Evolutionary conservation across 345 rosid species (phyloP).

Genomic region (Brassica napus): DNA sequence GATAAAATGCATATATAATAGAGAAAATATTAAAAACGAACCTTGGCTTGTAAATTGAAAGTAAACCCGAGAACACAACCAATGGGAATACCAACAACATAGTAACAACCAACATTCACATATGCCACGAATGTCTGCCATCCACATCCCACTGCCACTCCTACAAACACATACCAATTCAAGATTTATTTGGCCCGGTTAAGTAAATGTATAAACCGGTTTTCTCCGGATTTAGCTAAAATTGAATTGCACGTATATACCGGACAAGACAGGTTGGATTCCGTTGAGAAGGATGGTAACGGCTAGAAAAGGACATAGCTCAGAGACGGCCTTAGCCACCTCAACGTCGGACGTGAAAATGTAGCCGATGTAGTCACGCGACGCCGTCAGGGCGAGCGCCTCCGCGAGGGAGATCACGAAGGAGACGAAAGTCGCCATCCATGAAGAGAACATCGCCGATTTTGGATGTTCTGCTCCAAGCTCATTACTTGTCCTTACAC

Average conservation of each 20-base stretch:
- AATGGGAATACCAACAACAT: constrained; percentile 55
- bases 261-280: constrained; percentile 63
- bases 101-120: constrained; percentile 62
- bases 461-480: constrained; percentile 70
- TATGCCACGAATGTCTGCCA: constrained; percentile 73
- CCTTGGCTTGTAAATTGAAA: constrained; percentile 52
- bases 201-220: not conserved
- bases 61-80: constrained; percentile 62
- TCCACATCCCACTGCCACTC: constrained; percentile 80
- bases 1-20: not conserved
- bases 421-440: constrained; percentile 46
- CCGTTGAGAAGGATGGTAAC: constrained; percentile 62
- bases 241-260: constrained; percentile 26
- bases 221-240: not conserved
- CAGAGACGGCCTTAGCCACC: constrained; percentile 65
- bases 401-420: constrained; percentile 41
- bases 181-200: not conserved
- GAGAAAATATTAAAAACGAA: not conserved
- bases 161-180: constrained; percentile 30
- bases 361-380: constrained; percentile 50
- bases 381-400: constrained; percentile 31
- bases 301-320: constrained; percentile 63
- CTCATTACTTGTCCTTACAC: constrained; percentile 76
- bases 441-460: constrained; percentile 56
- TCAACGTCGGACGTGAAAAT: constrained; percentile 55